Base-by-base conservation (phyloP, 371 early-diverging fungal genomes). In the Syncephalastrum contaminatum region DNA sequence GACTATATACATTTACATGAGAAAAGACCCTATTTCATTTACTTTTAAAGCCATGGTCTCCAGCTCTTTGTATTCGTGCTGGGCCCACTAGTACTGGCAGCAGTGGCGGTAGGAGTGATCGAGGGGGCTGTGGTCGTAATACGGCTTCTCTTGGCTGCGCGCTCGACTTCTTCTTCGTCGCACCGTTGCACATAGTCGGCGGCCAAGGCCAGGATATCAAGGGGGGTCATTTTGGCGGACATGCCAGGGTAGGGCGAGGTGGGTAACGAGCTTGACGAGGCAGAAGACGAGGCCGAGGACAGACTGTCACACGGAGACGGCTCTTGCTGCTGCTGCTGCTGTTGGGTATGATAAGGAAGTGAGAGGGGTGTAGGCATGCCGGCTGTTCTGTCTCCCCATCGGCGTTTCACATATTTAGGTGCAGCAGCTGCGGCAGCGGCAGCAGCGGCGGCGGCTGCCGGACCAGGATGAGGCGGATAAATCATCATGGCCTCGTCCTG, bases 111-210 rank as follows among this genome's bases (percentile, higher is more conserved):
- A 30, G 36, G 36, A 30, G 36, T 30, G 36, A 12, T 30, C 10
- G 36, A 30, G 36, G 36, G 36, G 36, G 36, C 36, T 30, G 36
- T 42, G 52, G n/a, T 20, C 43, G 20, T 52, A 39, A 41, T 52
- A n/a, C 24, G 19, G 53, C 20, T 41, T 42, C 18, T 43, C 36
- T 50, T 58, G 30, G 20, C 48, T 16, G 45, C 56, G 21, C 45
- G 56, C 48, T 64, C 65, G 24, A 55, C 39, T 7, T 63, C 54
- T 39, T 59, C 58, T 43, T 69, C 67, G 47, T 75, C 75, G 44
- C 71, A 75, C 15, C 69, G 60, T 43, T 70, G 74, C n/a, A 74
- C 71, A 55, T 74, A 77, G 59, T 77, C 78, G 5, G 78, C 78
- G 12, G 78, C 78, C 24, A 68, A 63, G 21, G 78, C 78, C 19